Evolutionary conservation across 208 protist genomes (phyloP).

Genomic region (Acanthamoeba healyi): DNA sequence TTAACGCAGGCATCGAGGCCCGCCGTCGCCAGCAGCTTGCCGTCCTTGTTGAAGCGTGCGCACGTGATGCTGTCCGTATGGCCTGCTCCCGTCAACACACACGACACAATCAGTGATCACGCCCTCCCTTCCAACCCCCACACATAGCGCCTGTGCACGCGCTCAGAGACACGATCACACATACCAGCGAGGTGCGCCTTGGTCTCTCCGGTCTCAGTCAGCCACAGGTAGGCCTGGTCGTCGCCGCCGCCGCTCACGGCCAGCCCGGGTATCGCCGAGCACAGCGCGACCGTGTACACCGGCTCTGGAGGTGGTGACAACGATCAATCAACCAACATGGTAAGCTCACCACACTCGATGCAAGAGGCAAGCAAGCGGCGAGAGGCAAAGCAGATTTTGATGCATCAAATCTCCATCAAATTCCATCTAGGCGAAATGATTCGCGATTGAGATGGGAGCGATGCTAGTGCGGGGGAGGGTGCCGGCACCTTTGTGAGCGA

Average conservation of each 20-base stretch:
- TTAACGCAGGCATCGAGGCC: conserved; percentile 85
- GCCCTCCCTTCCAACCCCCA: neutral
- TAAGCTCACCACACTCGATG: no score
- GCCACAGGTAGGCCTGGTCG: conserved; percentile 87
- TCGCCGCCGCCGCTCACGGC: conserved; percentile 86
- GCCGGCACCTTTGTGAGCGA: conserved; percentile 56
- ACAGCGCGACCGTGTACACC: conserved; percentile 84
- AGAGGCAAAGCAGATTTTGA: no score
- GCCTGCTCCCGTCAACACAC: conserved; percentile 73
- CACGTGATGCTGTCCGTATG: conserved; percentile 87
- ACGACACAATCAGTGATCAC: neutral
- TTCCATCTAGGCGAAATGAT: neutral
- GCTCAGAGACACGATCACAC: neutral
- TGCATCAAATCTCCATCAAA: no score
- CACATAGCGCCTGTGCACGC: no score
- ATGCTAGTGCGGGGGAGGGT: neutral
- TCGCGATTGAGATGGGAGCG: no score
- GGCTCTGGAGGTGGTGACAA: conserved; percentile 84
- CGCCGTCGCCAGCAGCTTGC: conserved; percentile 88
- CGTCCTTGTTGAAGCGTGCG: conserved; percentile 88
- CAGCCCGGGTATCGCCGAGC: conserved; percentile 8
- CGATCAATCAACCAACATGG: no score
- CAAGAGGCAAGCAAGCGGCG: no score
- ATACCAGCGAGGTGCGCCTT: neutral
- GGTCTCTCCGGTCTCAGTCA: conserved; percentile 35